Conservation (phyloP, 306 rosid species). For the Hippophae tibetana region DNA sequence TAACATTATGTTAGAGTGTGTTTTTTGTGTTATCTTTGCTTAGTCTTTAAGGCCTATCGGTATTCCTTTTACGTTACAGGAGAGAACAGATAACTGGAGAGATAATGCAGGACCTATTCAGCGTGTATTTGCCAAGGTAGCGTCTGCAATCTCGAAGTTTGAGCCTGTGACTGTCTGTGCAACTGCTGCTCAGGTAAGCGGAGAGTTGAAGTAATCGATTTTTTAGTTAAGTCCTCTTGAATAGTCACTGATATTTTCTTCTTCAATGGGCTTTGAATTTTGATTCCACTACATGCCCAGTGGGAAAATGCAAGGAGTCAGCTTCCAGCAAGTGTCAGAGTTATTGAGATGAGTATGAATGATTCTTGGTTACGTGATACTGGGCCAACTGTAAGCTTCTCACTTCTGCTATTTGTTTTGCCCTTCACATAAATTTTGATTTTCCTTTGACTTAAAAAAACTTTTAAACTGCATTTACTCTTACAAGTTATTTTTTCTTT, state of each 20-base stretch:
- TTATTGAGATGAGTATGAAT: constrained; percentile 62
- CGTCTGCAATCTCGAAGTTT: constrained; percentile 68
- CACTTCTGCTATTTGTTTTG: not conserved
- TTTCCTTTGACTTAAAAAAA: not conserved
- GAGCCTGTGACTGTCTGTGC: constrained; percentile 79
- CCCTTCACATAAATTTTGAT: not conserved
- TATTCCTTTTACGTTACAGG: constrained; percentile 38
- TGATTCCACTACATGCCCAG: constrained; percentile 21
- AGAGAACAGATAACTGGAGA: constrained; percentile 90
- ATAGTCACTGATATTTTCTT: constrained; percentile 1
- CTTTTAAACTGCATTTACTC: constrained; percentile 1
- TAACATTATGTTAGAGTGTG: not conserved
- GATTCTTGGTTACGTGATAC: constrained; percentile 91
- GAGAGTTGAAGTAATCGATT: not conserved
- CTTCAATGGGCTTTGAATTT: constrained; percentile 5
- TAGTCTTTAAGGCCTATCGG: constrained; percentile 1
- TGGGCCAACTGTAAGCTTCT: constrained; percentile 73
- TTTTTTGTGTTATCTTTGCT: not conserved
- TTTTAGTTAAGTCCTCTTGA: not conserved
- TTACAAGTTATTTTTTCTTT: constrained; percentile 4
- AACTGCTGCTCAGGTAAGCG: constrained; percentile 50
- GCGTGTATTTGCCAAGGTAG: constrained; percentile 43
- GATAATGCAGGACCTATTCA: constrained; percentile 56
- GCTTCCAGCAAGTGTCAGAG: constrained; percentile 58
- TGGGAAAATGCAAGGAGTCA: constrained; percentile 70